Conservation (phyloP, 116 monocot species). For the Papilionanthe hybrid region DNA sequence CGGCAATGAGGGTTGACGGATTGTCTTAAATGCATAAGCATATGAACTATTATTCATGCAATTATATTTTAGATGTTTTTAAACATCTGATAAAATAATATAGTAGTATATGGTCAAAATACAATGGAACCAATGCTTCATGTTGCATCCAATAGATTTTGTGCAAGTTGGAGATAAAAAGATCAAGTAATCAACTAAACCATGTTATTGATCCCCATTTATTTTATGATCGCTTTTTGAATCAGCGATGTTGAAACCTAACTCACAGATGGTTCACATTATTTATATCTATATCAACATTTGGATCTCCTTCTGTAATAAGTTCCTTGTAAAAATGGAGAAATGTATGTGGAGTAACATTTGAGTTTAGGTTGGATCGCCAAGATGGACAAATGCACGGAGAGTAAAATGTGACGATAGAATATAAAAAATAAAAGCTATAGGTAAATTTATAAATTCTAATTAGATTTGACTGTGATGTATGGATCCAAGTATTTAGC, state of each 20-base stretch:
- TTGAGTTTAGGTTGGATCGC: neutral
- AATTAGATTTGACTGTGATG: neutral
- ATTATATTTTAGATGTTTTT: neutral
- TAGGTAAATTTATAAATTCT: neutral
- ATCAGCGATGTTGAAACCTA: neutral
- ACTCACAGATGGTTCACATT: neutral
- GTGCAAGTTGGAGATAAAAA: neutral
- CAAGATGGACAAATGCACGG: neutral
- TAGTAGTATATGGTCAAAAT: neutral
- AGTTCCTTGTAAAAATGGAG: neutral
- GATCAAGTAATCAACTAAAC: neutral
- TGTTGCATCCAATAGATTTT: neutral
- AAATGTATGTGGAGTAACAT: neutral
- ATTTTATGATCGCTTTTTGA: neutral
- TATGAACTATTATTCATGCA: neutral
- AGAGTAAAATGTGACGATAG: neutral
- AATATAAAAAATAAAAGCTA: neutral
- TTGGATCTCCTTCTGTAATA: neutral
- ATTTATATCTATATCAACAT: neutral
- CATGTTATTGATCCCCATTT: neutral
- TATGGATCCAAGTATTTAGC: neutral
- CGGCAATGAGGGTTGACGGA: neutral
- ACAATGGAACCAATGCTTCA: neutral
- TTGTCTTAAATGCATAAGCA: neutral
- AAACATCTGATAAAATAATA: neutral